Evolutionary conservation across 1,284 basidiomycete genomes (phyloP), one percentile per base, ranked within the genome.

Genomic region (Fomitopsis schrenkii): DNA sequence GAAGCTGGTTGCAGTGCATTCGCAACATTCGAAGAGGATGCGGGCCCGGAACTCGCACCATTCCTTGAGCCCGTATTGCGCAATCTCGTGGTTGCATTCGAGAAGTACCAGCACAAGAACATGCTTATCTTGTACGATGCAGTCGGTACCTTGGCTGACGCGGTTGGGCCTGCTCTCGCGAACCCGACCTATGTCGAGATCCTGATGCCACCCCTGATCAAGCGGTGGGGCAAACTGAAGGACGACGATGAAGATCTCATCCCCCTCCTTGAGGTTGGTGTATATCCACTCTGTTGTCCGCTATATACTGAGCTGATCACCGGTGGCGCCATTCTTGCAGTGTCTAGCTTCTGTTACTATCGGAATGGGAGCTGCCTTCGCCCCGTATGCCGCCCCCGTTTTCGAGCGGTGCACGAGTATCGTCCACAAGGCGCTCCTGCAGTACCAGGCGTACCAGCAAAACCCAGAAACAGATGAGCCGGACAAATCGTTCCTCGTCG

Each of bases 31-130:
- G 97, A 99, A 76, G 97, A 99, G 77, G 97, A 98, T 75, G 97
- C 97, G 1, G 96, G 95, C 3, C 74, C 83, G 2, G 92, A 93
- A 70, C 86, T 99, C 55, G 90, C 88, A 17, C 97, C 97, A 0
- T 99, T 91, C 79, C 86, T 99, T 15, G 94, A 97, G 69, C 96
- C 97, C 1, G 94, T 99, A 58, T 81, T 99, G 58, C 89, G 91
- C 61, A 98, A 98, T 74, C 83, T 99, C 59, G 96, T 98, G 22
- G 90, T 93, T 66, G 97, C 97, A 0, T 99, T 99, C 75, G 88
- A 93, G 65, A 98, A 97, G 77, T 99, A 99, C 75, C 97, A 99
- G 74, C 95, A 98, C 76, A 99, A 99, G 85, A 99, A 99, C 74
- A 88, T 99, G 83, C 83, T 99, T 65, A 99, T 99, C 66, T 78